Evolutionary conservation across 192 early-diverging fungal species (phyloP).

Genomic region (Mortierella antarctica): DNA sequence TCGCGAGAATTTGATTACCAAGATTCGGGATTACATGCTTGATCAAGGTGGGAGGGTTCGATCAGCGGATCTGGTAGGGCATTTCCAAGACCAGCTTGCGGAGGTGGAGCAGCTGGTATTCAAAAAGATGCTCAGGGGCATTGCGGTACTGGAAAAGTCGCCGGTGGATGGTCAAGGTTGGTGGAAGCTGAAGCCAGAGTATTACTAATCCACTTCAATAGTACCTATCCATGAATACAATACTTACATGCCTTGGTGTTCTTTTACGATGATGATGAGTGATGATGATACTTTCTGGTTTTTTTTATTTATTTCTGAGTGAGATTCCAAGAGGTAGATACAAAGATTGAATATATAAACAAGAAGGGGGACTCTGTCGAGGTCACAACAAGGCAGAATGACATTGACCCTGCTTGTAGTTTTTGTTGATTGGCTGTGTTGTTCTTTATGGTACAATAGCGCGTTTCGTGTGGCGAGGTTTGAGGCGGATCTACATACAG

Average conservation of each 20-base stretch:
- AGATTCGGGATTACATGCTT: constrained; percentile 67
- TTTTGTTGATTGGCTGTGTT: background rate
- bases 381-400: background rate
- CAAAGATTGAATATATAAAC: no score
- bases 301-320: constrained; percentile 3
- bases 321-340: background rate
- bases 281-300: background rate
- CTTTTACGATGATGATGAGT: background rate
- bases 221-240: background rate
- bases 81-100: constrained; percentile 62
- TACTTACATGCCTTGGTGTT: no score
- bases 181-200: constrained; percentile 71
- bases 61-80: constrained; percentile 60
- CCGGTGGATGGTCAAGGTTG: constrained; percentile 47
- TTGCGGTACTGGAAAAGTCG: constrained; percentile 63
- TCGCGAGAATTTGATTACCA: constrained; percentile 56
- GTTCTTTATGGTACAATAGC: background rate
- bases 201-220: constrained; percentile 16
- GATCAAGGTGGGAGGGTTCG: constrained; percentile 58
- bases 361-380: background rate
- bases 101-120: constrained; percentile 67
- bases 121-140: constrained; percentile 74
- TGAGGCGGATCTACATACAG: background rate
- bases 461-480: background rate
- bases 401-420: background rate